Base-by-base conservation (phyloP, 176 grass and related monocot genomes). In the Chloris gayana region DNA sequence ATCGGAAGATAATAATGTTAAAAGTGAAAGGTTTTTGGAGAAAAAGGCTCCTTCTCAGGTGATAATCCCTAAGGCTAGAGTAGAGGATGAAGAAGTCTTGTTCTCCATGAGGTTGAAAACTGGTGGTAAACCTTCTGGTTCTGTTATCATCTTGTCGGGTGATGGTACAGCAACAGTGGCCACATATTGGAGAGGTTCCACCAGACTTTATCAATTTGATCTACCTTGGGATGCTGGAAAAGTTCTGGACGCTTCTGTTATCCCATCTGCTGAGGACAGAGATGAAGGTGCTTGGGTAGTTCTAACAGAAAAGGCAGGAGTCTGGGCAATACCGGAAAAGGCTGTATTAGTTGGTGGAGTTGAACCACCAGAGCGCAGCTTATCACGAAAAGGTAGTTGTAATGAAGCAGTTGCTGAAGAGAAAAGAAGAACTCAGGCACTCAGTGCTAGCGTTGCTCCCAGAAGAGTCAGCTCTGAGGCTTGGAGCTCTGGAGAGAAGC, bases 201-300 rank as follows among this genome's bases (percentile, higher is more conserved):
- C 91, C 14, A 78, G 90, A 80, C 92, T 98, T 54, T 98, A 95
- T 89, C 92, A 98, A 77, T 98, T 98, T 87, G 92, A 98, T 87
- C 85, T 98, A 31, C 95, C 95, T 57, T 92, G 88, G 89, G 95
- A 98, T 84, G 86, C 90, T 77, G 92, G 95, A 80, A 98, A 95
- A 86, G 95, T 95, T 70, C 60, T 98, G 53, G 95, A 95, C 91
- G 92, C 90, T 87, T 98, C 95, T 22, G 68, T 95, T 84, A 83
- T 98, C 24, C 90, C 90, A 51, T 91, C 92, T 80, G 33, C 86
- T 35, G 92, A 85, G 4, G 92, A 95, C 31, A 93, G 72, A 63
- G 82, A 98, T 77, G 92, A 94, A 85, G 96, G 96, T 85, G 90
- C 96, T 67, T 98, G 96, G 96, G 84, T 98, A 81, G 92, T 98